Percentiles rank a stretch among this genome's conserved stretches.
These are phyloP conservation scores for Saccharomycopsis hybrid DNA, from an alignment of 1,139 yeast genomes.

Conservation along the genomic window DNA sequence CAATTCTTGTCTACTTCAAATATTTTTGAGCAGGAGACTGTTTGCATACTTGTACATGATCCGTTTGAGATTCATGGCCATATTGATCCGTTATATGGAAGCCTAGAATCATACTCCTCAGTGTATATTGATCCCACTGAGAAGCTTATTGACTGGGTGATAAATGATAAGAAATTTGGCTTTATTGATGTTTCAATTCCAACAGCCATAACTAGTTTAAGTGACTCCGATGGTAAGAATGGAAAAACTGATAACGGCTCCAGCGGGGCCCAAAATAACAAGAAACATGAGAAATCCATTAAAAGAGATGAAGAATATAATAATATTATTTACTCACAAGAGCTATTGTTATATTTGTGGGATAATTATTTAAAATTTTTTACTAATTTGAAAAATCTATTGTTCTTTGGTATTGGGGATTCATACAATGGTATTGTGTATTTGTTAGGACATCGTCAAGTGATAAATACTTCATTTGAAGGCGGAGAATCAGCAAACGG, in stretches of 20 bases:
- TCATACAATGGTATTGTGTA: constrained; percentile 85
- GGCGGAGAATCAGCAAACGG: constrained; percentile 1
- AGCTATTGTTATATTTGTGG: constrained; percentile 74
- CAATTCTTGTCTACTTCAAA: constrained; percentile 73
- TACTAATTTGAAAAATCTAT: constrained; percentile 56
- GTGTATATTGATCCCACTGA: constrained; percentile 56
- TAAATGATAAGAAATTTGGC: constrained; percentile 52
- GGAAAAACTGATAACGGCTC: neutral
- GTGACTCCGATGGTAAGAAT: neutral
- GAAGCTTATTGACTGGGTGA: constrained; percentile 54
- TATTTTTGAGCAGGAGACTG: constrained; percentile 54
- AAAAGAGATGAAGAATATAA: constrained; percentile 16
- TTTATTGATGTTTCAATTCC: constrained; percentile 83
- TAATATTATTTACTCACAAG: constrained; percentile 46
- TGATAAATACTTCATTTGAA: constrained; percentile 13
- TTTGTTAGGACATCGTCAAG: constrained; percentile 67
- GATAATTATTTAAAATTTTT: constrained; percentile 82
- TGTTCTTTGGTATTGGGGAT: constrained; percentile 86
- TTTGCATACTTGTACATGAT: constrained; percentile 76
- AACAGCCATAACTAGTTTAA: constrained; percentile 30
- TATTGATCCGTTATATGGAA: constrained; percentile 72
- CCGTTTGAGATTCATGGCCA: constrained; percentile 94
- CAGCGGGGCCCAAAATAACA: constrained; percentile 1
- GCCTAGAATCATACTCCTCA: constrained; percentile 65
- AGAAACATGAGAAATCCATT: constrained; percentile 1